Conservation (phyloP, 2,329 filamentous ascomycete species). For the Stagonosporopsis cucurbitacearum region DNA sequence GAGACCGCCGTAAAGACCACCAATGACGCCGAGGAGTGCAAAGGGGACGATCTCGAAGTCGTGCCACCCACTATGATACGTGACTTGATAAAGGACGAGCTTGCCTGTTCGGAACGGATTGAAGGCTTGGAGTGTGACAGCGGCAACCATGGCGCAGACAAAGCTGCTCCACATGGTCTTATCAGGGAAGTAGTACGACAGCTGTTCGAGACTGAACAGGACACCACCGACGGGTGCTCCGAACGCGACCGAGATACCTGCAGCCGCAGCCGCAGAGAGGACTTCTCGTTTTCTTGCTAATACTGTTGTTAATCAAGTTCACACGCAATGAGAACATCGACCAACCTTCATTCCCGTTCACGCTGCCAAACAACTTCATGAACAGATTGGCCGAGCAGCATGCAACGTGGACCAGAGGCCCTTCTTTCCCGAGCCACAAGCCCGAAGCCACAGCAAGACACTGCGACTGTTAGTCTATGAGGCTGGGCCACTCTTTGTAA, state of each 20-base stretch:
- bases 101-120: slow-evolving; percentile 96
- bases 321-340: background rate
- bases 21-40: slow-evolving; percentile 81
- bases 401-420: slow-evolving; percentile 91
- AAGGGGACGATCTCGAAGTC: slow-evolving; percentile 93
- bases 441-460: slow-evolving; percentile 91
- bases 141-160: slow-evolving; percentile 98
- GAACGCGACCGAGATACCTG: slow-evolving; percentile 92
- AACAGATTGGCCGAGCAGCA: slow-evolving; percentile 96
- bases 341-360: slow-evolving; percentile 85
- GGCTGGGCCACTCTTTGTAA: background rate
- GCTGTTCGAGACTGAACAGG: slow-evolving; percentile 92
- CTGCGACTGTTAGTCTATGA: slow-evolving; percentile 53
- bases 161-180: slow-evolving; percentile 99
- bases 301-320: background rate
- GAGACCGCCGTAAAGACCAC: slow-evolving; percentile 91
- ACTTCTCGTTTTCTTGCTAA: slow-evolving; percentile 90
- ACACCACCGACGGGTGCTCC: slow-evolving; percentile 94
- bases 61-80: slow-evolving; percentile 90
- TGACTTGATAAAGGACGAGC: slow-evolving; percentile 94
- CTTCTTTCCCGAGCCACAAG: slow-evolving; percentile 96
- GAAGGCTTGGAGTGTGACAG: slow-evolving; percentile 87
- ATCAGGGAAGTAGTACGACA: slow-evolving; percentile 97
- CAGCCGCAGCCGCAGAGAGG: slow-evolving; percentile 87
- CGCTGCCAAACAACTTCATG: slow-evolving; percentile 82